A percentile compares a stretch with the other conserved stretches of the same genome.
Evolutionary conservation across 257 asterid species (phyloP).

Genomic region (Coffea eugenioides): DNA sequence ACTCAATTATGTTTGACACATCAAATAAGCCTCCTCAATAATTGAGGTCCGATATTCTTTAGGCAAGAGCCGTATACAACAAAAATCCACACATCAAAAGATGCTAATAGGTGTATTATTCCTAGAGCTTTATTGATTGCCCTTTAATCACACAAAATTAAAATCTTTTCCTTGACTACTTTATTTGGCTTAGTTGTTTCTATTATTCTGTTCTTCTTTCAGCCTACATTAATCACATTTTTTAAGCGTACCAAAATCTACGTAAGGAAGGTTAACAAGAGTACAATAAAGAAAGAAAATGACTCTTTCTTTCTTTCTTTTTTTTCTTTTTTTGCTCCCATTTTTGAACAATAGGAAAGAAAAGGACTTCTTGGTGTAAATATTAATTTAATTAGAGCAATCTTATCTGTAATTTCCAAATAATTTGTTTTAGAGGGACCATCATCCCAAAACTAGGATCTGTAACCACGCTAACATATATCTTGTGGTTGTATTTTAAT

Average conservation of each 20-base stretch:
- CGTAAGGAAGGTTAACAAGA: neutral
- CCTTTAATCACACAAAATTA: conserved; percentile 8
- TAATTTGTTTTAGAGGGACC: conserved; percentile 12
- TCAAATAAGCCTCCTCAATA: conserved; percentile 32
- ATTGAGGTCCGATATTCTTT: conserved; percentile 33
- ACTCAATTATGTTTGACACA: conserved; percentile 35
- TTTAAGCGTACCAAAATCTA: neutral
- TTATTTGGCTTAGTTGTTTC: neutral
- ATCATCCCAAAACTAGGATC: conserved; percentile 20
- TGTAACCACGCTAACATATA: conserved; percentile 13
- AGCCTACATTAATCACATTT: neutral
- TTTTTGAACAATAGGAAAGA: neutral
- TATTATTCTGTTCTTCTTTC: neutral
- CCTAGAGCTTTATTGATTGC: conserved; percentile 11
- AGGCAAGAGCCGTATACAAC: conserved; percentile 20
- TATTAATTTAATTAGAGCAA: neutral
- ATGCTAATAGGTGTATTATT: conserved; percentile 14
- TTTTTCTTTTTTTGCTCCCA: too few species aligned
- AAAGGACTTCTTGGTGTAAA: conserved; percentile 13
- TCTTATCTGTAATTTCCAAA: conserved; percentile 10
- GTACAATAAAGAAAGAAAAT: neutral
- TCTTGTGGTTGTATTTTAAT: conserved; percentile 7
- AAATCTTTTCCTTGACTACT: neutral
- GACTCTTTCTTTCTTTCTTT: neutral
- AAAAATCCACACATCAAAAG: conserved; percentile 8